Conservation (phyloP, 345 rosid species). For the Dovyalis caffra region DNA sequence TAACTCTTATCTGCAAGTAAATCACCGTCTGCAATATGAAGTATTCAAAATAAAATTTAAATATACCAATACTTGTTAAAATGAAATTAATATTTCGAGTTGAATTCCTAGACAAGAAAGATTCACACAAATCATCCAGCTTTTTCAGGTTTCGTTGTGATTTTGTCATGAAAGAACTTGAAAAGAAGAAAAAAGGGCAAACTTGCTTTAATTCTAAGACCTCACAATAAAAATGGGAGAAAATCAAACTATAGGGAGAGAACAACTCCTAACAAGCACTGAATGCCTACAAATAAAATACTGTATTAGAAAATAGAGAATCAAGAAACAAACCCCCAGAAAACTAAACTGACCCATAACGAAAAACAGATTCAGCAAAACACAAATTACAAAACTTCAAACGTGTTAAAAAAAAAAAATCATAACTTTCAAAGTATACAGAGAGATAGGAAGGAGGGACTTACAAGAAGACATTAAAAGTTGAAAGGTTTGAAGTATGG, state of each 20-base stretch:
- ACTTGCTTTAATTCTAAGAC: not conserved
- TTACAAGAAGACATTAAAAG: slow-evolving; percentile 46
- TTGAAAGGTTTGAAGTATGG: not conserved
- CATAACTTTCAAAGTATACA: not conserved
- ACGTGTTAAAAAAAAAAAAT: not conserved
- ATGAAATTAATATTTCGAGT: not conserved
- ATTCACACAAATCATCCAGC: not conserved
- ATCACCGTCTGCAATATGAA: not conserved
- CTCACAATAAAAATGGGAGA: not conserved
- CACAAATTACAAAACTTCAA: not conserved
- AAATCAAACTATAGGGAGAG: not conserved
- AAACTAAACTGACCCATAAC: not conserved
- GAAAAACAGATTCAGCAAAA: not conserved
- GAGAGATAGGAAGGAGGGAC: slow-evolving; percentile 16
- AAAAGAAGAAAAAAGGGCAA: not conserved
- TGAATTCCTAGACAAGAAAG: not conserved
- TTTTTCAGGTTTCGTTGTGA: not conserved
- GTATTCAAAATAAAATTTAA: not conserved
- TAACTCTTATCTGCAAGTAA: not conserved
- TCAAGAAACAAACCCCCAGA: too few species aligned
- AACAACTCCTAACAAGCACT: not conserved
- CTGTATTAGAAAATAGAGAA: too few species aligned
- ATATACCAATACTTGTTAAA: not conserved
- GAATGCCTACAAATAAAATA: not conserved
- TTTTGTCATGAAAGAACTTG: not conserved